These are phyloP conservation scores for Salisapilia sapeloensis DNA, from an alignment of 352 stramenopile species.

Conservation along the genomic window DNA sequence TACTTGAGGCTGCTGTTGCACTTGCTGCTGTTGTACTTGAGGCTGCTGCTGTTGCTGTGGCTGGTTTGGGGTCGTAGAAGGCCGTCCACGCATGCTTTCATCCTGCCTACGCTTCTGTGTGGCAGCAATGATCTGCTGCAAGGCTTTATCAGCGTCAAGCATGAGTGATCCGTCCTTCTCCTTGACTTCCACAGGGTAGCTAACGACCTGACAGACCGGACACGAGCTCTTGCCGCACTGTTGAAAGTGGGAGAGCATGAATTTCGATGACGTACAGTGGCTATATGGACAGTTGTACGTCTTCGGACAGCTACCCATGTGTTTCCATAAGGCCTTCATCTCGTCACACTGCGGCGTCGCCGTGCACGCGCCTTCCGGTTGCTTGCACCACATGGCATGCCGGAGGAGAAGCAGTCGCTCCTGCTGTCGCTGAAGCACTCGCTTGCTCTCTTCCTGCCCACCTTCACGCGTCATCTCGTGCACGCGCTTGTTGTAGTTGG, in stretches of 20 bases:
- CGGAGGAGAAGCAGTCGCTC: constrained; percentile 93
- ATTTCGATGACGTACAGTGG: constrained; percentile 97
- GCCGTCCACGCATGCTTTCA: neutral
- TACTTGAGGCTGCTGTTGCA: constrained; percentile 6
- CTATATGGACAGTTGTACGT: constrained; percentile 92
- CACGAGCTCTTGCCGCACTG: constrained; percentile 96
- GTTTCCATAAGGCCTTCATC: constrained; percentile 97
- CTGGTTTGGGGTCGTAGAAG: constrained; percentile 5
- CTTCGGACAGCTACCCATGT: constrained; percentile 96
- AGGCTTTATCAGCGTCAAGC: constrained; percentile 51
- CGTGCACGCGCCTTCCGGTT: constrained; percentile 84
- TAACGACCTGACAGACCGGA: constrained; percentile 93
- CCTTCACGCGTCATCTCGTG: constrained; percentile 65
- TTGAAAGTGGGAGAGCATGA: constrained; percentile 98
- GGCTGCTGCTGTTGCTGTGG: constrained; percentile 7
- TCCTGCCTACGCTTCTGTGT: constrained; percentile 21
- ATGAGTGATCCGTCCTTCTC: constrained; percentile 79
- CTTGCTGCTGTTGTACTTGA: constrained; percentile 6
- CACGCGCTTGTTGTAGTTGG: constrained; percentile 74
- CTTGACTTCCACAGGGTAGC: constrained; percentile 94
- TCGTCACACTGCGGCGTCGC: constrained; percentile 92
- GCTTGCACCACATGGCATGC: constrained; percentile 97
- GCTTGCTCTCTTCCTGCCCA: constrained; percentile 63
- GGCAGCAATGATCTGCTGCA: constrained; percentile 64
- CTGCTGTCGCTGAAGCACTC: constrained; percentile 96